Evolutionary conservation across 1,284 basidiomycete species (phyloP).

Genomic region (Microbotryum lychnidis-dioicae): DNA sequence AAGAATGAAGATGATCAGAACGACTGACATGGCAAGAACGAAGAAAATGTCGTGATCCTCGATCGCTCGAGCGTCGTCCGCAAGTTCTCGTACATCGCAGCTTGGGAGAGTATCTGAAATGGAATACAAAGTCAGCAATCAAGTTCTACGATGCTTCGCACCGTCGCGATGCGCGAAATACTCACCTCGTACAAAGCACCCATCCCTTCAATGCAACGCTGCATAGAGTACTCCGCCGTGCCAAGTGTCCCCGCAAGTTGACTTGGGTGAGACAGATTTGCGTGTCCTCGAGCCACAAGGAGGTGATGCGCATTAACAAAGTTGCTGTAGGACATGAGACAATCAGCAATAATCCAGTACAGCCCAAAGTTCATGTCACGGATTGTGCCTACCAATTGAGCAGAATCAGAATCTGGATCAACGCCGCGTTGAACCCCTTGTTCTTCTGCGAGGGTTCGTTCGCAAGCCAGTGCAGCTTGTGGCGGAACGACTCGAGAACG

Average conservation of each 20-base stretch:
- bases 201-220: constrained; percentile 24
- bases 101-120: constrained; percentile 20
- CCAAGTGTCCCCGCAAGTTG: constrained; percentile 8
- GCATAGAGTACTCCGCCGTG: constrained; percentile 23
- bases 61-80: constrained; percentile 17
- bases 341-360: neutral
- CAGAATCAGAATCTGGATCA: constrained; percentile 19
- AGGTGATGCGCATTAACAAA: constrained; percentile 28
- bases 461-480: constrained; percentile 7
- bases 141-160: no score
- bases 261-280: no score
- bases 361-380: neutral
- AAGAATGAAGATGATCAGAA: no score
- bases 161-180: neutral
- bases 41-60: constrained; percentile 18
- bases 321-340: constrained; percentile 6
- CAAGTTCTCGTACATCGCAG: constrained; percentile 23
- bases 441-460: constrained; percentile 5
- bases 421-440: constrained; percentile 3
- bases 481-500: constrained; percentile 15
- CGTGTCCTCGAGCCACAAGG: constrained; percentile 1
- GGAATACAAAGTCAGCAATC: neutral
- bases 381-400: constrained; percentile 19
- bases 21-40: constrained; percentile 24
- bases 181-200: constrained; percentile 16